Conservation (phyloP, 1,284 basidiomycete genomes). For the Tilletia walkeri region DNA sequence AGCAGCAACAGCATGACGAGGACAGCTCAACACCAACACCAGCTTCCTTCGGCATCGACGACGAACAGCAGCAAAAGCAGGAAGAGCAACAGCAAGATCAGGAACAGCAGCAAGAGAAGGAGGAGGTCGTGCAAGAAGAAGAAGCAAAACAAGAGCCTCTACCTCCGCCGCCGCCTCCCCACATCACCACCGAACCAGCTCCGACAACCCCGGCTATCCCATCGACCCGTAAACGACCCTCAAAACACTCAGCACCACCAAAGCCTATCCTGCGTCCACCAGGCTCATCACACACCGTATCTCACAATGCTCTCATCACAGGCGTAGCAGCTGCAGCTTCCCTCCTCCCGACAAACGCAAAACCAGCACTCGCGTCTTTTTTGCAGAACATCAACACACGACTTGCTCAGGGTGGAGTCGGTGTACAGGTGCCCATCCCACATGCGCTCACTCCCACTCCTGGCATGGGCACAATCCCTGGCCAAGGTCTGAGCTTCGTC, state of each 20-base stretch:
- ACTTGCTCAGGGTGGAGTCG: conserved; percentile 52
- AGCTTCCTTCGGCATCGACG: too few relatives aligned
- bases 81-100: too few relatives aligned
- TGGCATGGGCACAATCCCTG: not conserved
- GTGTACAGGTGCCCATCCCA: conserved; percentile 47
- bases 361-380: conserved; percentile 20
- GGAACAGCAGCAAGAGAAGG: too few relatives aligned
- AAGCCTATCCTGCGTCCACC: conserved; percentile 15
- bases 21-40: too few relatives aligned
- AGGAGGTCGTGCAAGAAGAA: too few relatives aligned
- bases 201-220: not conserved
- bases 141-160: too few relatives aligned
- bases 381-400: conserved; percentile 48
- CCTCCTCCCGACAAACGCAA: not conserved
- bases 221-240: conserved; percentile 3
- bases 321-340: conserved; percentile 8
- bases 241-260: conserved; percentile 5
- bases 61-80: too few relatives aligned
- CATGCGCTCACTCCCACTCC: conserved; percentile 21
- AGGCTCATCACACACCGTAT: conserved; percentile 6
- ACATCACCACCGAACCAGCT: too few relatives aligned
- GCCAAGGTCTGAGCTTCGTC: conserved; percentile 2
- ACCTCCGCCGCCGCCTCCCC: too few relatives aligned
- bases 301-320: conserved; percentile 11
- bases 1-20: too few relatives aligned